These are phyloP conservation scores for Talaromyces atroroseus DNA, from an alignment of 2,329 filamentous ascomycete genomes.

Conservation along the genomic window DNA sequence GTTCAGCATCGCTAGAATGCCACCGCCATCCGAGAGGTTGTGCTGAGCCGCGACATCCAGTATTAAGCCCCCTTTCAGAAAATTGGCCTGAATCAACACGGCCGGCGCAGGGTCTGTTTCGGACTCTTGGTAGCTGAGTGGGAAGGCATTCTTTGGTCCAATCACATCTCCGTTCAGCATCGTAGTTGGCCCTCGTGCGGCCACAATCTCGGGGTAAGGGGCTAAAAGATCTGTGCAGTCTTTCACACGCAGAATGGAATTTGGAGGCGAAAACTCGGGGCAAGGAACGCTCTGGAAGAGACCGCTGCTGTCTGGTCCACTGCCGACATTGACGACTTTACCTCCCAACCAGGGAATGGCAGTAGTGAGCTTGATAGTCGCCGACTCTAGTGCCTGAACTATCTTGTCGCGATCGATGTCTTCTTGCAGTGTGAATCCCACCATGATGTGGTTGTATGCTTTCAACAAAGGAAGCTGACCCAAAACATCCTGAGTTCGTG, in stretches of 20 bases:
- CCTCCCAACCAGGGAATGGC: conserved; percentile 22
- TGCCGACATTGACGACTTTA: conserved; percentile 16
- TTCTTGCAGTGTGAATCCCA: conserved; percentile 8
- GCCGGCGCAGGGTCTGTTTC: conserved; percentile 1
- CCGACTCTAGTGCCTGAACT: conserved; percentile 10
- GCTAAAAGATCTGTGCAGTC: conserved; percentile 1
- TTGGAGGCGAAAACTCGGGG: not conserved
- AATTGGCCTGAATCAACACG: conserved; percentile 3
- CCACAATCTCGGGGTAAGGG: conserved; percentile 1
- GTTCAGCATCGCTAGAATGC: not conserved
- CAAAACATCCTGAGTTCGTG: conserved; percentile 14
- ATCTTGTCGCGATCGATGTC: not conserved
- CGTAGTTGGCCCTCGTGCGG: not conserved
- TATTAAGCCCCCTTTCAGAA: conserved; percentile 2
- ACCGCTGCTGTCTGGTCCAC: not conserved
- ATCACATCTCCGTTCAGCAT: conserved; percentile 4
- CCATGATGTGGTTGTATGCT: conserved; percentile 17
- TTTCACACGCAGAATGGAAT: conserved; percentile 12
- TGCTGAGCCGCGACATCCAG: conserved; percentile 10
- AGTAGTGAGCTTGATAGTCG: conserved; percentile 13
- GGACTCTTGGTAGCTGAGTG: conserved; percentile 1
- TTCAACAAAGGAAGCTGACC: conserved; percentile 17
- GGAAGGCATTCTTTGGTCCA: not conserved
- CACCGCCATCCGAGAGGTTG: conserved; percentile 16
- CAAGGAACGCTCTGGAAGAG: not conserved